A percentile compares a stretch with the other conserved stretches of the same genome.
Evolutionary conservation across 176 grass and related monocot genomes (phyloP).

Genomic region (Elymus sibiricus): DNA sequence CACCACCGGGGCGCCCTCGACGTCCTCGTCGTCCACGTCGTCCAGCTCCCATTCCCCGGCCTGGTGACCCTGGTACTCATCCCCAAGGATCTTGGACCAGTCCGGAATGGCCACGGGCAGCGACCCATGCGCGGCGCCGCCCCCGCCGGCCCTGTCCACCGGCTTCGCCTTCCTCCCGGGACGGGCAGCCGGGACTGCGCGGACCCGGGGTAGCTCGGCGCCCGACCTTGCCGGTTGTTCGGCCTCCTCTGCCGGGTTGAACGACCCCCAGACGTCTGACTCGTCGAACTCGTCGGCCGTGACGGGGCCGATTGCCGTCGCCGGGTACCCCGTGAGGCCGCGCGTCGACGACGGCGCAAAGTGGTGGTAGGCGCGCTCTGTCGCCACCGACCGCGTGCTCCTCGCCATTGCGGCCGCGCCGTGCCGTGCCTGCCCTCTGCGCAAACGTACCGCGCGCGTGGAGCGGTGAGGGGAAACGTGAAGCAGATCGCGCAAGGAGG

Average conservation of each 20-base stretch:
- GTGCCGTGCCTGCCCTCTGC: neutral
- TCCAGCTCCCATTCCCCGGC: conserved; percentile 35
- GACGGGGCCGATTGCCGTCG: neutral
- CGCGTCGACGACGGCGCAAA: conserved; percentile 31
- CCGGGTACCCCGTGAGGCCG: neutral
- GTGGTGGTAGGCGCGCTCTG: conserved; percentile 46
- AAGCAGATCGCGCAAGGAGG: neutral
- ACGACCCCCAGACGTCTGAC: conserved; percentile 68
- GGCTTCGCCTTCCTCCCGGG: conserved; percentile 1
- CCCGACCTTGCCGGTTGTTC: neutral
- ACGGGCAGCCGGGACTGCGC: neutral
- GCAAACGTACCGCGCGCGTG: neutral
- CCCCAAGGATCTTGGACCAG: conserved; percentile 89
- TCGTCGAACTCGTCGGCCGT: conserved; percentile 66
- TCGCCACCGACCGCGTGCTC: conserved; percentile 26
- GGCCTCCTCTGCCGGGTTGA: neutral
- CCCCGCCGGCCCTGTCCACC: neutral
- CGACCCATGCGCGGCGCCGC: conserved; percentile 33
- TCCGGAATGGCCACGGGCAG: conserved; percentile 83
- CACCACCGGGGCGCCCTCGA: conserved; percentile 6
- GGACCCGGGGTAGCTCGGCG: neutral
- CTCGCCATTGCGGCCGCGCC: conserved; percentile 38
- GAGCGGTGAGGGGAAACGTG: neutral
- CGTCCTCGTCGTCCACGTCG: conserved; percentile 45
- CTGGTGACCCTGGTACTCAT: conserved; percentile 28